Percentiles rank a stretch among this genome's conserved stretches.
phyloP scores from a whole-genome alignment of 805 yeast genomes.

The Spathaspora gorwiae region DNA sequence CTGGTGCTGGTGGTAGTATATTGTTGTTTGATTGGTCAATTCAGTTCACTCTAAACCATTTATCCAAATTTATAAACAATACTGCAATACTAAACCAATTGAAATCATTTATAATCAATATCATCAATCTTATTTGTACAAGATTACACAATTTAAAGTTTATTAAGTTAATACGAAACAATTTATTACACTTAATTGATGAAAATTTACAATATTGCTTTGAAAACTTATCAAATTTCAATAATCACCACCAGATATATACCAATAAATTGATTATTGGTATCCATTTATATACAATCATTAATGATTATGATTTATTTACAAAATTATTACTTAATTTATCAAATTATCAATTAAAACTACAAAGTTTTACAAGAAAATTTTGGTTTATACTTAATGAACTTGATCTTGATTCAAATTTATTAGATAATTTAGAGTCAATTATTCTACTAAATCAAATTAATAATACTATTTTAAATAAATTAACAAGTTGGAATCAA shows the following conservation, averaged over 20 bases:
- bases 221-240: neutral
- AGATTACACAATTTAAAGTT: conserved; percentile 24
- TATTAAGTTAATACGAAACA: conserved; percentile 15
- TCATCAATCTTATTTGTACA: conserved; percentile 26
- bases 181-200: conserved; percentile 16
- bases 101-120: conserved; percentile 30
- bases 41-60: conserved; percentile 21
- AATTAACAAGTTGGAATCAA: conserved; percentile 20
- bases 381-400: conserved; percentile 24
- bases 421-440: conserved; percentile 22
- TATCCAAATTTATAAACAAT: conserved; percentile 12
- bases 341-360: conserved; percentile 17
- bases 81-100: conserved; percentile 15
- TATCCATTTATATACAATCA: conserved; percentile 30
- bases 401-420: conserved; percentile 1
- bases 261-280: conserved; percentile 11
- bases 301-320: conserved; percentile 33
- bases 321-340: conserved; percentile 22
- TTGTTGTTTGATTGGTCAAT: conserved; percentile 29
- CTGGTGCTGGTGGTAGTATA: neutral
- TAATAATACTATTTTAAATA: conserved; percentile 23
- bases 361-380: conserved; percentile 28
- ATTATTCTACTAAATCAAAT: conserved; percentile 27
- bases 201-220: conserved; percentile 7
- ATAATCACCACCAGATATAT: neutral